Base-by-base conservation (phyloP, 2,329 filamentous ascomycete species). In the Hortaea werneckii region DNA sequence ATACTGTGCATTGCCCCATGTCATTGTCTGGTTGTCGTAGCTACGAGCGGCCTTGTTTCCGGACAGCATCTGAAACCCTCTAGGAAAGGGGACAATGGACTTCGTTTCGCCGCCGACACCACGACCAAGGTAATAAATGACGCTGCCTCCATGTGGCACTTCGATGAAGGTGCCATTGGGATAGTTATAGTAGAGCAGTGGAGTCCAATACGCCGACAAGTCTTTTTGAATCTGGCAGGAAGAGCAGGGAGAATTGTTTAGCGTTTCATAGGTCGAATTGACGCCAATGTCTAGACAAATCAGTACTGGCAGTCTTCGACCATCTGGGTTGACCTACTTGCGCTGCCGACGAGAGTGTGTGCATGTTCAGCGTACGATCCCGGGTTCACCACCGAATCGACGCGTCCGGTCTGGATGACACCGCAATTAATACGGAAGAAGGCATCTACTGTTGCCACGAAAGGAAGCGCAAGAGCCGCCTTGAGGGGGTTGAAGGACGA, bases 51-150 rank as follows among this genome's bases (percentile, higher is more conserved):
- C 69, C 28, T 78, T 66, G 57, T 86, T 73, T 39, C 85, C 85
- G 47, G 75, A 78, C 39, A 89, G 59, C 68, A 90, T 87, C 60
- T 79, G 77, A 52, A 90, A 74, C 11, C 82, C 83, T 27, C 74
- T 61, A 5, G 85, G 85, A 56, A 77, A 74, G 59, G 87, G 77
- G 12, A 80, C 71, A 53, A 87, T 82, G 2, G 9, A 9, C 8
- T 35, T n/a, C 51, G 81, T 74, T 54, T 78, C 77, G 38, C 69
- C 70, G 53, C 71, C 66, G 35, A 75, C 64, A 49, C 50, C 50
- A 28, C 57, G 60, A 39, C 51, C 64, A 46, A 67, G 82, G 67
- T 90, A 90, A 70, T 92, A 92, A 46, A 82, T 80, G 49, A 85
- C 67, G 74, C 81, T 80, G 62, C 86, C 86, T 58, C 64, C 62